phyloP scores from a whole-genome alignment of 2,329 filamentous ascomycete species.

The Fusarium dimerum region DNA sequence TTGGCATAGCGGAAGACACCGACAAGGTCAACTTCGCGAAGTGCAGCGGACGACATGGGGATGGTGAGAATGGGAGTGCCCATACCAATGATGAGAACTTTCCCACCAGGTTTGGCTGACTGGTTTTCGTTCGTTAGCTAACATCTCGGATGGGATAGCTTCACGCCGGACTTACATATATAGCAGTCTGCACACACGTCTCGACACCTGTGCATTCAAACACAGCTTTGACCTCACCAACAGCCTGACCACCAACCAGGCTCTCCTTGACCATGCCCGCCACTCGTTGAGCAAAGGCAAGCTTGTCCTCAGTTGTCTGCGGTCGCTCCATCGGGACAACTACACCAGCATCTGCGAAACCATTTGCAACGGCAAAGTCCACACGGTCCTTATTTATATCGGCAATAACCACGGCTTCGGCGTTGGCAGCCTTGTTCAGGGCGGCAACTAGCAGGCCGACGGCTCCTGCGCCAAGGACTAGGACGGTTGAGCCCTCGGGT shows the following conservation, averaged over 20 bases:
- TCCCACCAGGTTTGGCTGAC: slow-evolving; percentile 66
- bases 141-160: background rate
- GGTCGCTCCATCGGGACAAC: slow-evolving; percentile 51
- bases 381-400: slow-evolving; percentile 59
- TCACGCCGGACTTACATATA: slow-evolving; percentile 54
- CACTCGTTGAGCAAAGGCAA: slow-evolving; percentile 51
- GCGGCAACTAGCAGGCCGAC: slow-evolving; percentile 61
- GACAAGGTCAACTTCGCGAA: slow-evolving; percentile 70
- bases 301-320: slow-evolving; percentile 53
- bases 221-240: slow-evolving; percentile 66
- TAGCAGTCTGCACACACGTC: slow-evolving; percentile 71
- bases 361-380: slow-evolving; percentile 56
- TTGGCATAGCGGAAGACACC: slow-evolving; percentile 75
- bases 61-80: slow-evolving; percentile 70
- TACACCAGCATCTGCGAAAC: slow-evolving; percentile 55
- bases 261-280: slow-evolving; percentile 45
- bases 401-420: slow-evolving; percentile 51
- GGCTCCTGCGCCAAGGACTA: slow-evolving; percentile 63
- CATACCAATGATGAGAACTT: slow-evolving; percentile 72
- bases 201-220: slow-evolving; percentile 83
- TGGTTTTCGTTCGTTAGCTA: slow-evolving; percentile 24
- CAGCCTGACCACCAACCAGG: slow-evolving; percentile 42
- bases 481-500: slow-evolving; percentile 41
- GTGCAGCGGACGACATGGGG: slow-evolving; percentile 66
- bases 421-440: slow-evolving; percentile 52